Percentiles rank a stretch among this genome's conserved stretches.
These are phyloP conservation scores for Cladophialophora yegresii DNA, from an alignment of 2,329 filamentous ascomycete species.

Conservation along the genomic window DNA sequence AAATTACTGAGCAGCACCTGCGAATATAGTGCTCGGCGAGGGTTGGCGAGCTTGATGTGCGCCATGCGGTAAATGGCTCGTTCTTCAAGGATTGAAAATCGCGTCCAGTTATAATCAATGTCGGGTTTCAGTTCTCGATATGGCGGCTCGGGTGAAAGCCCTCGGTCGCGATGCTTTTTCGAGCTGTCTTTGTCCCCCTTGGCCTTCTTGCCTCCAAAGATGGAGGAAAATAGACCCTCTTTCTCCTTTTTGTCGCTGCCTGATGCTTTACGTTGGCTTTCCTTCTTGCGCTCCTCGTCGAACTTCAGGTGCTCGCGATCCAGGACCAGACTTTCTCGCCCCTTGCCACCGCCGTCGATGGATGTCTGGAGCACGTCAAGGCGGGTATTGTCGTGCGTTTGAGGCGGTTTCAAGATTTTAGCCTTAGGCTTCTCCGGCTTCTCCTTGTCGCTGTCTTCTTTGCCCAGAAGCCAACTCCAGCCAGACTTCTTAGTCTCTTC, in stretches of 20 bases:
- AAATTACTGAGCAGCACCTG: slow-evolving; percentile 98
- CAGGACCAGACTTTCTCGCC: slow-evolving; percentile 79
- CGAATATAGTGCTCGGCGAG: slow-evolving; percentile 83
- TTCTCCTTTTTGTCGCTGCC: slow-evolving; percentile 83
- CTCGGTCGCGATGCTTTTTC: slow-evolving; percentile 73
- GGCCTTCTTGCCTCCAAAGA: slow-evolving; percentile 85
- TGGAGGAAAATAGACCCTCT: slow-evolving; percentile 86
- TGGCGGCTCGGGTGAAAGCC: slow-evolving; percentile 77
- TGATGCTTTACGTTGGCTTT: slow-evolving; percentile 70
- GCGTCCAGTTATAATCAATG: slow-evolving; percentile 92
- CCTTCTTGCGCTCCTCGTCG: slow-evolving; percentile 72
- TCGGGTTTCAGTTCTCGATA: slow-evolving; percentile 76
- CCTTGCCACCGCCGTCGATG: slow-evolving; percentile 66
- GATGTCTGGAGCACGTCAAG: slow-evolving; percentile 85
- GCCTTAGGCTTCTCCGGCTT: slow-evolving; percentile 67
- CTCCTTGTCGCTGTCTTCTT: slow-evolving; percentile 67
- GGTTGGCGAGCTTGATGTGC: slow-evolving; percentile 98
- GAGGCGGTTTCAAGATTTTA: slow-evolving; percentile 55
- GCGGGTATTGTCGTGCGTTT: slow-evolving; percentile 73
- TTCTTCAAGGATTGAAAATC: slow-evolving; percentile 93
- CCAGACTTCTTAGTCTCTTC: slow-evolving; percentile 74
- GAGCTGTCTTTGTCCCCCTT: slow-evolving; percentile 74
- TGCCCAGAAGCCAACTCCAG: slow-evolving; percentile 73
- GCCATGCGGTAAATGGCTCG: slow-evolving; percentile 98
- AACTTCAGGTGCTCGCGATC: slow-evolving; percentile 77